Evolutionary conservation across 1,139 yeast species (phyloP).

Genomic region (Candida sojae): DNA sequence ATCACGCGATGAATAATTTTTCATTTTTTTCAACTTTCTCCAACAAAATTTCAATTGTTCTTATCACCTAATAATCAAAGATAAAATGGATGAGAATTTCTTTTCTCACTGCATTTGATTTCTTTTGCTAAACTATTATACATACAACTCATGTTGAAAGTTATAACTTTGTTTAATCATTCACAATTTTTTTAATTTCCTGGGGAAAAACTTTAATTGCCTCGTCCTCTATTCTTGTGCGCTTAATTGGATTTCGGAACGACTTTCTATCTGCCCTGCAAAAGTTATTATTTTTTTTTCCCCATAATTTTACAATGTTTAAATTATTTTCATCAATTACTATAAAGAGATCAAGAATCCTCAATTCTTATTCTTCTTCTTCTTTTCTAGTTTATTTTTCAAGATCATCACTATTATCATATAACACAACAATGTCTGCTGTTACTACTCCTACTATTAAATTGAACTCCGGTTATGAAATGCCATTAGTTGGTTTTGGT

Average conservation of each 20-base stretch:
- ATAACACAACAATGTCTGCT: background rate
- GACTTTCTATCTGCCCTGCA: conserved; percentile 1
- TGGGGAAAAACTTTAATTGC: too few relatives aligned
- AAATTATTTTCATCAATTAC: background rate
- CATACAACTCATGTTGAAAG: too few relatives aligned
- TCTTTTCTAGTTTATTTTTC: background rate
- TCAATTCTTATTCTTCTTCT: background rate
- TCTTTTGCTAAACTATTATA: too few relatives aligned
- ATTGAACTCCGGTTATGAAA: conserved; percentile 58
- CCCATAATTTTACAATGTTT: background rate
- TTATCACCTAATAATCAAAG: too few relatives aligned
- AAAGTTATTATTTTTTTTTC: background rate
- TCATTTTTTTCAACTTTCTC: too few relatives aligned
- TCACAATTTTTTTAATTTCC: too few relatives aligned
- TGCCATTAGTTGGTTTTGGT: conserved; percentile 69
- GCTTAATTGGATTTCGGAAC: background rate
- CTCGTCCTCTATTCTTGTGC: too few relatives aligned
- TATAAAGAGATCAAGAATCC: background rate
- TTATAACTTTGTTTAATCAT: too few relatives aligned
- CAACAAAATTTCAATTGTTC: too few relatives aligned
- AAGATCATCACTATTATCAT: background rate
- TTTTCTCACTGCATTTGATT: too few relatives aligned
- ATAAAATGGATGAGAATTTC: too few relatives aligned
- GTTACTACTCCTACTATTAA: conserved; percentile 29
- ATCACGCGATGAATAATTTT: too few relatives aligned